Percentiles rank a stretch among this genome's conserved stretches.
These are phyloP conservation scores for Globisporangium heterothallicum DNA, from an alignment of 352 stramenopile species.

Conservation along the genomic window DNA sequence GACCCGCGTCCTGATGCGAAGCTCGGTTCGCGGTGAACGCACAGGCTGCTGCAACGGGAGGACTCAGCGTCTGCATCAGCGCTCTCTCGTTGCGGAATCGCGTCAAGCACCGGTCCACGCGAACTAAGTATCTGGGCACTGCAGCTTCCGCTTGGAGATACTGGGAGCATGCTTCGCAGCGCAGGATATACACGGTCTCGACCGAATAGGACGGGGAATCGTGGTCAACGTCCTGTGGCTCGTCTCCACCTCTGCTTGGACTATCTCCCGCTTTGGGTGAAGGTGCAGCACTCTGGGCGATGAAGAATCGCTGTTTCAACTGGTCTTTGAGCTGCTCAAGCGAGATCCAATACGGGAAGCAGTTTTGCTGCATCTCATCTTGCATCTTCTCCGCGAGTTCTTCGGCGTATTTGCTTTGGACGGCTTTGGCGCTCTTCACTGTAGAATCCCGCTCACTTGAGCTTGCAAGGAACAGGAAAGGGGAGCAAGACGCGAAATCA, in stretches of 20 bases:
- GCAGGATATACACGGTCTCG: background rate
- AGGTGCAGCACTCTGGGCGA: background rate
- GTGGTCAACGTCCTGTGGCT: background rate
- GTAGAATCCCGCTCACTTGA: constrained; percentile 4
- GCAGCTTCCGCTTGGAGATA: constrained; percentile 5
- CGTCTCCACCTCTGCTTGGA: too few relatives aligned
- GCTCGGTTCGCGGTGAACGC: constrained; percentile 16
- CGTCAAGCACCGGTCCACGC: constrained; percentile 16
- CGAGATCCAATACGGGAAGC: constrained; percentile 38
- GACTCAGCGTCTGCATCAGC: constrained; percentile 15
- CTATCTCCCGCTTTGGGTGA: too few relatives aligned
- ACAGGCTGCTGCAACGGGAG: constrained; percentile 6
- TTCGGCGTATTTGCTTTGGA: constrained; percentile 37
- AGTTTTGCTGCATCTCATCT: constrained; percentile 34
- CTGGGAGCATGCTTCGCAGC: constrained; percentile 4
- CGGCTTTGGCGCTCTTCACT: constrained; percentile 21
- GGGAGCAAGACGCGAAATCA: constrained; percentile 42
- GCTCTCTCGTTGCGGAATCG: constrained; percentile 31
- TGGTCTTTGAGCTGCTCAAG: constrained; percentile 32
- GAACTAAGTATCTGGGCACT: constrained; percentile 5
- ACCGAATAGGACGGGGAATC: background rate
- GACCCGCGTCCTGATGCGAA: constrained; percentile 10
- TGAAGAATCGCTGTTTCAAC: constrained; percentile 21
- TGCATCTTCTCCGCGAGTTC: constrained; percentile 44
- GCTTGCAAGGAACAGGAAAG: constrained; percentile 26